Evolutionary conservation across 306 rosid species (phyloP).

Genomic region (Herpetospermum pedunculosum): DNA sequence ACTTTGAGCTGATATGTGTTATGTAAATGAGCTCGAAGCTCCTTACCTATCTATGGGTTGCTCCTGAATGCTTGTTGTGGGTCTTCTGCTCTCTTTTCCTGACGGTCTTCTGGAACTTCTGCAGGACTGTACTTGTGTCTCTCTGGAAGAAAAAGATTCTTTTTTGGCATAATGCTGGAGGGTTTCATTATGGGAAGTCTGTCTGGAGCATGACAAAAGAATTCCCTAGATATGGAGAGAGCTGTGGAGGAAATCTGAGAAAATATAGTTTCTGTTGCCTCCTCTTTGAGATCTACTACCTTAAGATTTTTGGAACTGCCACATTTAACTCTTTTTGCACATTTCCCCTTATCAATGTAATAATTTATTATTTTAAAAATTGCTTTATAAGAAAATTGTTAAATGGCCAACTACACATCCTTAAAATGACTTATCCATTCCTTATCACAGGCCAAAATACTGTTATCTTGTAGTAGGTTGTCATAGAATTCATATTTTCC

Average conservation of each 20-base stretch:
- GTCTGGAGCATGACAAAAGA: background rate
- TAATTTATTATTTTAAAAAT: background rate
- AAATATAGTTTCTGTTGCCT: background rate
- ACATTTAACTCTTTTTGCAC: background rate
- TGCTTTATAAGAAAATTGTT: background rate
- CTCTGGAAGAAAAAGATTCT: background rate
- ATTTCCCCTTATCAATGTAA: background rate
- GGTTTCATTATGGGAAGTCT: background rate
- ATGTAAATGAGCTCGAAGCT: background rate
- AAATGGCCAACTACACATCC: background rate
- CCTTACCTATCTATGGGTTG: background rate
- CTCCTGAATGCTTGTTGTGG: background rate
- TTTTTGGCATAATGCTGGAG: background rate
- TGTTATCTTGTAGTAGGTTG: background rate
- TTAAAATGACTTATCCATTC: background rate
- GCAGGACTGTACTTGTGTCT: background rate
- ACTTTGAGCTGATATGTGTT: background rate
- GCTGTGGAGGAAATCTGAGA: background rate
- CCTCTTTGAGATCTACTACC: background rate
- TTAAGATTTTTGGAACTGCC: background rate
- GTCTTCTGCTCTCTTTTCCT: background rate
- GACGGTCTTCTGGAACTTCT: background rate
- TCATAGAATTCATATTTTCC: background rate
- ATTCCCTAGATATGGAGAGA: background rate
- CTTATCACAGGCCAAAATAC: background rate